A percentile compares a stretch with the other conserved stretches of the same genome.
phyloP scores from a whole-genome alignment of 768 basidiomycete species.

The Omphalotus guepiniiformis region DNA sequence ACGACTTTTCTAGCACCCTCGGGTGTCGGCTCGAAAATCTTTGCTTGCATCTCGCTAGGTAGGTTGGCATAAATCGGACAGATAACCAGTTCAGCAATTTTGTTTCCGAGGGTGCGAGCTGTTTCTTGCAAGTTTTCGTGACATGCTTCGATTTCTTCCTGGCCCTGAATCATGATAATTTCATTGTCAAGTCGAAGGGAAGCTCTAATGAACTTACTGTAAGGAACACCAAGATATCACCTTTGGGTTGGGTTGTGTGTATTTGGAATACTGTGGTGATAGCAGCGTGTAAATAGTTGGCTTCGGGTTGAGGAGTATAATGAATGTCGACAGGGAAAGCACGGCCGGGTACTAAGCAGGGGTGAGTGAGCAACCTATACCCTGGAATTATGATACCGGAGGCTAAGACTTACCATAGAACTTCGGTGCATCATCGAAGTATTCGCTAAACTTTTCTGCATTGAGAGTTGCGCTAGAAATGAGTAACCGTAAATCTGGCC shows the following conservation, averaged over 20 bases:
- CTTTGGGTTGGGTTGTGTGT: constrained; percentile 96
- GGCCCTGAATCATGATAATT: constrained; percentile 54
- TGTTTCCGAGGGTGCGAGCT: constrained; percentile 90
- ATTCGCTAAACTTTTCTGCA: constrained; percentile 96
- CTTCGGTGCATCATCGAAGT: constrained; percentile 94
- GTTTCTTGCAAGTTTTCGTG: constrained; percentile 97
- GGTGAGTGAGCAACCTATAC: constrained; percentile 10
- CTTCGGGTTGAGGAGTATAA: constrained; percentile 98
- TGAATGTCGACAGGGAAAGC: constrained; percentile 98
- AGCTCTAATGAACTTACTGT: constrained; percentile 52
- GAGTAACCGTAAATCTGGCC: constrained; percentile 88
- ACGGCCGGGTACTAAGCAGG: constrained; percentile 80
- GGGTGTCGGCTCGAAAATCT: constrained; percentile 99
- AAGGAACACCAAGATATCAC: constrained; percentile 96
- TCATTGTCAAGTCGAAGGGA: background rate
- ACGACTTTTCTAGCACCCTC: constrained; percentile 97
- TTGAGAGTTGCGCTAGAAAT: constrained; percentile 98
- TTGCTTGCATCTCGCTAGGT: constrained; percentile 99
- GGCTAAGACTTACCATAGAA: constrained; percentile 68
- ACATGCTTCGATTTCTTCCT: constrained; percentile 98
- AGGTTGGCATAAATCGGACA: constrained; percentile 99
- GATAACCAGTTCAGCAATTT: constrained; percentile 89
- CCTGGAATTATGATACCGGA: background rate
- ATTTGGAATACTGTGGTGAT: constrained; percentile 99
- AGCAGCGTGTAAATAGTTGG: constrained; percentile 97